Evolutionary conservation across 192 early-diverging fungal species (phyloP).

Genomic region (Mortierella antarctica): DNA sequence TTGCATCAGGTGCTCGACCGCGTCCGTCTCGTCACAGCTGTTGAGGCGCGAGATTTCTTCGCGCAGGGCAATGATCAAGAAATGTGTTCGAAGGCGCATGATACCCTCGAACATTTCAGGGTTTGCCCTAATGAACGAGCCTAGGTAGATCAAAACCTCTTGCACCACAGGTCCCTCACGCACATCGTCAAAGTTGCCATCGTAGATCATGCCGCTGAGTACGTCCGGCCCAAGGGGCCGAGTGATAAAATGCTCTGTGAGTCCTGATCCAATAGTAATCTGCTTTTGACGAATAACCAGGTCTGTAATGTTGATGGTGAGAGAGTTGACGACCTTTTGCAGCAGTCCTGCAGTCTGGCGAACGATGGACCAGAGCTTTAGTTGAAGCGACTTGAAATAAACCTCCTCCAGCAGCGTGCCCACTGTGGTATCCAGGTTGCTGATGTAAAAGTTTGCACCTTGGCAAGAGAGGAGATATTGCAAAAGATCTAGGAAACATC

Average conservation of each 20-base stretch:
- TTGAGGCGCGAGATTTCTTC: slow-evolving; percentile 85
- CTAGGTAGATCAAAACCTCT: slow-evolving; percentile 85
- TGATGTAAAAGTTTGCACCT: slow-evolving; percentile 67
- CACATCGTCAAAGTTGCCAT: slow-evolving; percentile 75
- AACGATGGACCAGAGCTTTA: slow-evolving; percentile 84
- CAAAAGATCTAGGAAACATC: slow-evolving; percentile 65
- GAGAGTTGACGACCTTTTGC: slow-evolving; percentile 76
- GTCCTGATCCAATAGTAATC: slow-evolving; percentile 80
- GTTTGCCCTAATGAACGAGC: slow-evolving; percentile 74
- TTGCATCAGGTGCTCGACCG: slow-evolving; percentile 84
- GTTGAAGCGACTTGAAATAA: slow-evolving; percentile 79
- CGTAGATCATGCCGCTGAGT: slow-evolving; percentile 72
- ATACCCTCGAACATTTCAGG: slow-evolving; percentile 85
- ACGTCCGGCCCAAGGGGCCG: slow-evolving; percentile 77
- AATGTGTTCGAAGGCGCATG: slow-evolving; percentile 82
- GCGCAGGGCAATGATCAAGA: slow-evolving; percentile 85
- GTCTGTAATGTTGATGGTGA: slow-evolving; percentile 86
- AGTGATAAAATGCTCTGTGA: slow-evolving; percentile 73
- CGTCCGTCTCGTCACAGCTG: slow-evolving; percentile 80
- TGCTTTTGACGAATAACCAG: slow-evolving; percentile 82
- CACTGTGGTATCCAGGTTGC: slow-evolving; percentile 64
- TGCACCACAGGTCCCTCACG: slow-evolving; percentile 87
- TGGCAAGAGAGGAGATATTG: slow-evolving; percentile 82
- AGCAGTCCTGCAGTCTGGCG: slow-evolving; percentile 83
- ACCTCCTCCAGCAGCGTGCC: slow-evolving; percentile 81